Evolutionary conservation across 805 yeast species (phyloP).

Genomic region (Brettanomyces sp.): DNA sequence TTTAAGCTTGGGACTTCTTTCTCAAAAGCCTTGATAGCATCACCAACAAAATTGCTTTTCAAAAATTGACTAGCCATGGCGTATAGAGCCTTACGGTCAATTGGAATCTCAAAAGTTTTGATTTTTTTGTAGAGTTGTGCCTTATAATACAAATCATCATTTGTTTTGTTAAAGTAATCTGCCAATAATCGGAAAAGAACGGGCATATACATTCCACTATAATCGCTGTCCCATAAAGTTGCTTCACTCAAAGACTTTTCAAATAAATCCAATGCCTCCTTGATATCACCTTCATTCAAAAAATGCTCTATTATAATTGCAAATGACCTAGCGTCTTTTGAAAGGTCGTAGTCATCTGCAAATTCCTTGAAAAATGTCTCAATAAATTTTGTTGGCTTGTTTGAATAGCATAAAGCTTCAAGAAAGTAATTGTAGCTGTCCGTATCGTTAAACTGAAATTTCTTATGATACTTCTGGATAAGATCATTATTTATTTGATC

Average conservation of each 20-base stretch:
- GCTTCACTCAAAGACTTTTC: slow-evolving; percentile 27
- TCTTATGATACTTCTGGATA: slow-evolving; percentile 5
- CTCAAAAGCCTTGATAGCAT: slow-evolving; percentile 32
- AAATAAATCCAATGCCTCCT: slow-evolving; percentile 26
- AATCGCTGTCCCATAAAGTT: slow-evolving; percentile 35
- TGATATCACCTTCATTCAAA: slow-evolving; percentile 24
- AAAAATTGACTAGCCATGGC: slow-evolving; percentile 30
- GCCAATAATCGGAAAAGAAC: slow-evolving; percentile 19
- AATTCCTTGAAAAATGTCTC: slow-evolving; percentile 21
- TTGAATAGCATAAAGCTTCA: slow-evolving; percentile 20
- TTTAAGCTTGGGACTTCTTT: slow-evolving; percentile 28
- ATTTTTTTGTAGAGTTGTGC: slow-evolving; percentile 31
- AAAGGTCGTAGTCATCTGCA: slow-evolving; percentile 22
- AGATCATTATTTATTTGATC: slow-evolving; percentile 3
- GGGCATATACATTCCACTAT: slow-evolving; percentile 19
- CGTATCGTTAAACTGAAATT: slow-evolving; percentile 13
- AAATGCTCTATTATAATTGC: slow-evolving; percentile 6
- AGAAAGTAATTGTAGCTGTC: slow-evolving; percentile 19
- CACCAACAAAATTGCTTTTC: slow-evolving; percentile 26
- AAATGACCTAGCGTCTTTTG: slow-evolving; percentile 23
- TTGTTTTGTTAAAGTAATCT: slow-evolving; percentile 11
- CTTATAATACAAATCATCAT: slow-evolving; percentile 11
- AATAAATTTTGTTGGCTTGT: slow-evolving; percentile 18
- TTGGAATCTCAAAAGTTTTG: slow-evolving; percentile 27
- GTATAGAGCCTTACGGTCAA: slow-evolving; percentile 30